Conservation (phyloP, 345 rosid species). For the Stellera chamaejasme region DNA sequence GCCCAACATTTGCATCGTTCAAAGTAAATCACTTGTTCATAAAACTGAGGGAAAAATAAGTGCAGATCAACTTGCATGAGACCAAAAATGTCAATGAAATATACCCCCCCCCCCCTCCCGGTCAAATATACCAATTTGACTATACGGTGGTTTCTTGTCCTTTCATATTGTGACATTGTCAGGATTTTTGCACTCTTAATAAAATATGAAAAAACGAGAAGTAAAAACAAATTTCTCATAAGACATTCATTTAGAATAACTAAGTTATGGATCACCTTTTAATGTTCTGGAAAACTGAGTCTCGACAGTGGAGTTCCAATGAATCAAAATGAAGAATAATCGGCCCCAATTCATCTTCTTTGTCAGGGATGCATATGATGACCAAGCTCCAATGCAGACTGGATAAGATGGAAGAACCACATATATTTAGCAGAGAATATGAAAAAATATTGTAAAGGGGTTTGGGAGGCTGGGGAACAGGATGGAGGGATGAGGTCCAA, state of each 20-base stretch:
- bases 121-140: no score
- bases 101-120: no score
- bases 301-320: conserved; percentile 60
- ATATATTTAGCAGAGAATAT: conserved; percentile 9
- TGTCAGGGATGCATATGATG: conserved; percentile 79
- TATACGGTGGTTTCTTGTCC: no score
- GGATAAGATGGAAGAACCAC: conserved; percentile 15
- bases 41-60: no score
- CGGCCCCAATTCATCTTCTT: conserved; percentile 69
- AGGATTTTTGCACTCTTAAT: neutral
- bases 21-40: no score
- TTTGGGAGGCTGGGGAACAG: neutral
- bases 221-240: neutral
- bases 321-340: conserved; percentile 91
- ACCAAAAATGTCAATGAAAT: no score
- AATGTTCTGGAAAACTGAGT: conserved; percentile 48
- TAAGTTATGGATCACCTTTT: conserved; percentile 47
- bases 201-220: conserved; percentile 7
- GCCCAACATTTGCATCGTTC: no score
- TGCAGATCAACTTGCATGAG: no score
- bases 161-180: no score
- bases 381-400: conserved; percentile 97
- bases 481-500: neutral
- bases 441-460: conserved; percentile 4
- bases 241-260: no score